Base-by-base conservation (phyloP, 2,329 filamentous ascomycete genomes). In the Scedosporium dehoogii region DNA sequence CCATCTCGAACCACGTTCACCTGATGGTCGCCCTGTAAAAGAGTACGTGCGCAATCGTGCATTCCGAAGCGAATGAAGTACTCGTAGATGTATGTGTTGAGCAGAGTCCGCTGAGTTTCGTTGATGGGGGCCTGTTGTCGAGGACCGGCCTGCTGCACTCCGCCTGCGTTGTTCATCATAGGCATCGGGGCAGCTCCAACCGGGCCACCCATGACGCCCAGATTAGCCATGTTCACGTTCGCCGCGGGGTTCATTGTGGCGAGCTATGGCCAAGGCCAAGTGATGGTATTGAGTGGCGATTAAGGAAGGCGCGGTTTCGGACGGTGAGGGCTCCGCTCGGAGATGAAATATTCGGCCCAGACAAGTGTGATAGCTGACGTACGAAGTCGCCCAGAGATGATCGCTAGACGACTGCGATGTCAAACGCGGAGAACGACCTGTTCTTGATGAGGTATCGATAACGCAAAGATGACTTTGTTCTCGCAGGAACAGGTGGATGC, bases 1-100 rank as follows among this genome's bases (percentile, higher is more conserved):
- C 85, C 89, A 62, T 87, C 87, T 70, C 90, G 90, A 62, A 80
- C 76, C 55, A 86, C 78, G 68, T 87, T 89, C 66, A 91, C 78
- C 64, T 81, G 85, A 70, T 88, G 81, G 66, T 89, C 84, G 73
- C 83, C 81, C 55, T 83, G 80, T 62, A 90, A 76, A 64, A 96
- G 80, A 58, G 87, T 83, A 68, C 91, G 86, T 67, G 94, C 94
- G 72, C 90, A 88, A 67, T 94, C 90, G 71, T 84, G 88, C 82
- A 96, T 91, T 68, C 86, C 84, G 73, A 91, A 89, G 70, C 90
- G 91, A 67, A 97, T 79, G 67, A 97, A 93, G 73, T 94, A 93
- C 71, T 94, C 90, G 80, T 93, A 94, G 67, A 94, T 94, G 73
- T 92, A 92, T 21, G 90, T 93, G 76, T 93, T 92, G 60, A 94